Evolutionary conservation across 805 yeast genomes (phyloP), one percentile per base, ranked within the genome.

Genomic region (Wickerhamomyces xylosicus): DNA sequence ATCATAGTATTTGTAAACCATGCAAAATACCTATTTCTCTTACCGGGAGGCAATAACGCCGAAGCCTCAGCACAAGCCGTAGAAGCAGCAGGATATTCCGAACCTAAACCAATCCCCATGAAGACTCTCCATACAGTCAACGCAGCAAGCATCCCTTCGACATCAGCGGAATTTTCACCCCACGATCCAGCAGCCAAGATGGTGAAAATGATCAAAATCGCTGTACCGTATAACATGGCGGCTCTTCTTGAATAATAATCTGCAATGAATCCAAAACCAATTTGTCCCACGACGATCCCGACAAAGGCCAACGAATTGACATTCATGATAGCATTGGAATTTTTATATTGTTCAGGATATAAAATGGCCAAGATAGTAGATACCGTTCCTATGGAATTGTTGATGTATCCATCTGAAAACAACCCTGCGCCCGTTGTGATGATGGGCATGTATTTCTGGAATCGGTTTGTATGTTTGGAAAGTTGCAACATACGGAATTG

Each of bases 21-120:
- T 40, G 79, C 72, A 54, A 89, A 87, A 69, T 82, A 87, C 57
- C 96, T 72, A 63, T 89, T 86, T 66, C 97, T 80, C 44, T 72
- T 70, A 41, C 95, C 95, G 13, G 76, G 69, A 15, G 89, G 84
- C 50, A 87, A 64, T 45, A 74, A 63, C 41, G 83, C 78, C 34
- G 94, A 77, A 31, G 94, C 92, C 61, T 89, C 97, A 22, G 96
- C 87, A 49, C 94, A 85, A 31, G 95, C 94, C 16, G 89, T 92
- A 9, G 95, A 81, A 35, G 95, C 89, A 13, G 94, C 82, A 35
- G 96, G 95, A 56, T 89, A 89, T 62, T 89, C 97, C 37, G 94
- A 89, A 51, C 97, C 97, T 49, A 90, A 84, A 51, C 89, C 94
- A 47, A 85, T 67, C 62, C 97, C 97, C 37, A 89, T 64, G 61